Conservation (phyloP, 768 basidiomycete genomes). For the Russula sp. region DNA sequence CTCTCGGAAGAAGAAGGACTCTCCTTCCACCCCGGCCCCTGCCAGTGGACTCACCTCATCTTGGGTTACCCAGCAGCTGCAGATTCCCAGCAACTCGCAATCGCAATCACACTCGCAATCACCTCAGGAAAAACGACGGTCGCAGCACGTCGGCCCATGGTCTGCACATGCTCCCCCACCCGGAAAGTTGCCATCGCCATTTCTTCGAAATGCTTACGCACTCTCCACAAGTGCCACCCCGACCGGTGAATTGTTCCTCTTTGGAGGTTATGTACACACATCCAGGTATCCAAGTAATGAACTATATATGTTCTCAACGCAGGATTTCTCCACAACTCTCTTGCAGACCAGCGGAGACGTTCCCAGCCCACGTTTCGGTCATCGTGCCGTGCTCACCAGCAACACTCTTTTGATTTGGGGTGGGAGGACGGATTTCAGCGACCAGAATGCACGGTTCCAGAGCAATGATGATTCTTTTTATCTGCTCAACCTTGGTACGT, state of each 20-base stretch:
- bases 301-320: constrained; percentile 79
- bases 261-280: constrained; percentile 93
- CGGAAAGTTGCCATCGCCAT: constrained; percentile 64
- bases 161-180: no score
- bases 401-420: constrained; percentile 92
- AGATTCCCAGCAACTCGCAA: no score
- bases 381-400: constrained; percentile 85
- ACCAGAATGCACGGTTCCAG: constrained; percentile 43
- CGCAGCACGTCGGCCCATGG: no score
- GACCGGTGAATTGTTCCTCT: constrained; percentile 89
- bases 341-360: constrained; percentile 86
- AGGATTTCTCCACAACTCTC: constrained; percentile 73
- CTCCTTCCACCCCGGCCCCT: constrained; percentile 35
- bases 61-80: no score
- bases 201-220: constrained; percentile 93
- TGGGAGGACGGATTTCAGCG: constrained; percentile 89
- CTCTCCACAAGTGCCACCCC: constrained; percentile 73
- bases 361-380: constrained; percentile 89
- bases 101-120: no score
- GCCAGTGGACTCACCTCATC: no score
- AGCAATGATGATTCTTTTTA: constrained; percentile 79
- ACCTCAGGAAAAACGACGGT: no score
- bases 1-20: no score
- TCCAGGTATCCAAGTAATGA: constrained; percentile 70
- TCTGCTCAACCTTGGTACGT: constrained; percentile 87